Conservation (phyloP, 345 rosid genomes). For the Salix udensis region DNA sequence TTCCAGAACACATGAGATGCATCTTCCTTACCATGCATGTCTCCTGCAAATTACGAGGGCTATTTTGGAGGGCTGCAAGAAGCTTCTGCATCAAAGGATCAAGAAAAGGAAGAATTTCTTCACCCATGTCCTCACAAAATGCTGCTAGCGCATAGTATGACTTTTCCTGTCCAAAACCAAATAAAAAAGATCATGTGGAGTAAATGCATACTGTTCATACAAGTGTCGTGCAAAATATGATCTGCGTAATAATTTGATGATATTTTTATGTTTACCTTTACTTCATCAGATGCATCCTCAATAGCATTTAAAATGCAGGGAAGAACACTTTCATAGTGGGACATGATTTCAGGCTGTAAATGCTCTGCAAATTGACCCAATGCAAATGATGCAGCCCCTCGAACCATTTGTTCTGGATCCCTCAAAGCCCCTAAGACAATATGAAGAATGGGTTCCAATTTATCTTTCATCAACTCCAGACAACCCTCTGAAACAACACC, state of each 20-base stretch:
- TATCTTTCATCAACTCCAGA: constrained; percentile 72
- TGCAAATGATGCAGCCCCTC: constrained; percentile 99
- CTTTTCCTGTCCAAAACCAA: constrained; percentile 59
- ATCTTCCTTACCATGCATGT: constrained; percentile 83
- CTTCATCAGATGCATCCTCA: constrained; percentile 93
- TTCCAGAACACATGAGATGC: background rate
- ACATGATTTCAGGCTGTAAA: constrained; percentile 92
- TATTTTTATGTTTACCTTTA: constrained; percentile 57
- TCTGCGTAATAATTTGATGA: background rate
- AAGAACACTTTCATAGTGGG: constrained; percentile 79
- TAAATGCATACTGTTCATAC: background rate
- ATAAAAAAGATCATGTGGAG: constrained; percentile 4
- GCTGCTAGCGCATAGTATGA: constrained; percentile 98
- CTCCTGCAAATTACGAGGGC: constrained; percentile 91
- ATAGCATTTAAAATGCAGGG: constrained; percentile 88
- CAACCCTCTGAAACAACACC: constrained; percentile 98
- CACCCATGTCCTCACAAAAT: constrained; percentile 98
- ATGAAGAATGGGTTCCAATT: constrained; percentile 79
- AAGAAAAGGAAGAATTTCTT: constrained; percentile 84
- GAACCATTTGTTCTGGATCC: constrained; percentile 91
- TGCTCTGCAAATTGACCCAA: constrained; percentile 97
- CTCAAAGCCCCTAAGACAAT: constrained; percentile 76
- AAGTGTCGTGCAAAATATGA: constrained; percentile 4
- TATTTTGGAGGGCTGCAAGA: constrained; percentile 70
- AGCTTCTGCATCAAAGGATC: constrained; percentile 91